Percentiles rank a stretch among this genome's conserved stretches.
These are phyloP conservation scores for Pterocarpus santalinus DNA, from an alignment of 306 rosid genomes.

Conservation along the genomic window DNA sequence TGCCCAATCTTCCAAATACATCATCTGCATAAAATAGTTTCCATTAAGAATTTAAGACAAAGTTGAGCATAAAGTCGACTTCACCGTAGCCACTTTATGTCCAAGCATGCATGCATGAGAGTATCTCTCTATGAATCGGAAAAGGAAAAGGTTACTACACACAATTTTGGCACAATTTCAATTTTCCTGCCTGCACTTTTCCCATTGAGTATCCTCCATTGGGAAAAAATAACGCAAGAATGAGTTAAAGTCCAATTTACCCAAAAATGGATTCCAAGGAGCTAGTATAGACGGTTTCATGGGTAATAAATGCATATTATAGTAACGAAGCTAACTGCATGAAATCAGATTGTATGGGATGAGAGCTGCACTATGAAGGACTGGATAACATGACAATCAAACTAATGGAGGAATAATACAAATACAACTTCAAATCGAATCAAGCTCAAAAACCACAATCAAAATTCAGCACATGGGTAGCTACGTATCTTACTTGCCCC, in stretches of 20 bases:
- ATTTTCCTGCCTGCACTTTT: not conserved
- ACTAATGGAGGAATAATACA: slow-evolving; percentile 11
- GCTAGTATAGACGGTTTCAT: not conserved
- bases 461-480: slow-evolving; percentile 11
- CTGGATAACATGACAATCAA: not conserved
- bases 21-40: slow-evolving; percentile 63
- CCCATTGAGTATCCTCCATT: slow-evolving; percentile 10
- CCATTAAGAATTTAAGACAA: slow-evolving; percentile 18
- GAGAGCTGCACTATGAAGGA: not conserved
- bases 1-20: slow-evolving; percentile 84
- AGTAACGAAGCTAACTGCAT: slow-evolving; percentile 26
- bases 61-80: slow-evolving; percentile 30
- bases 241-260: not conserved
- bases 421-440: slow-evolving; percentile 29
- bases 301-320: not conserved
- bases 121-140: not conserved
- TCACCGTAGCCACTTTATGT: slow-evolving; percentile 22
- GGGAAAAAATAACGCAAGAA: not conserved
- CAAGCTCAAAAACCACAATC: slow-evolving; percentile 32
- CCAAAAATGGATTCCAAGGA: slow-evolving; percentile 5
- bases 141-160: slow-evolving; percentile 20
- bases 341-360: slow-evolving; percentile 33
- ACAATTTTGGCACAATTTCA: slow-evolving; percentile 17
- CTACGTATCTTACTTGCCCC: slow-evolving; percentile 76
- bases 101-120: slow-evolving; percentile 23